Evolutionary conservation across 2,329 filamentous ascomycete species (phyloP).

Genomic region (Tolypocladium amazonense): DNA sequence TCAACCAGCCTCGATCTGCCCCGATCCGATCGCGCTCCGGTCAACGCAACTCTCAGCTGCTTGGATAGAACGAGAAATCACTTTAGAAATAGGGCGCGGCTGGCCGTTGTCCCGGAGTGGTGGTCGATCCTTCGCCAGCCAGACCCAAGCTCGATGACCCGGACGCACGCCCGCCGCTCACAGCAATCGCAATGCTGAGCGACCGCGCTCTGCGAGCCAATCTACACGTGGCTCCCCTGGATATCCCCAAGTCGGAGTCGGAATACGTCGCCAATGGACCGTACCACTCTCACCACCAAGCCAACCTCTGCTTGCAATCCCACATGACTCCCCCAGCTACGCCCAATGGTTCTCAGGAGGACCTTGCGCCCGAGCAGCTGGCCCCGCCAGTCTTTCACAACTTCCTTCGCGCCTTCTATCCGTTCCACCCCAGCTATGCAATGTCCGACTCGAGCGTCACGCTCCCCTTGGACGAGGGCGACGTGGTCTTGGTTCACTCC

Average conservation of each 20-base stretch:
- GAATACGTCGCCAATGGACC: conserved; percentile 17
- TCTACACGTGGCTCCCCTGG: conserved; percentile 50
- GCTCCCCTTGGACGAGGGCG: conserved; percentile 77
- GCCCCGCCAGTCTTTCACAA: conserved; percentile 72
- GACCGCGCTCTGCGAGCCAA: conserved; percentile 42
- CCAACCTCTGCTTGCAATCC: conserved; percentile 34
- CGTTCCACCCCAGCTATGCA: conserved; percentile 71
- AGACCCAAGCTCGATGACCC: conserved; percentile 17
- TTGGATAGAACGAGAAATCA: background rate
- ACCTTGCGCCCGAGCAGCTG: conserved; percentile 30
- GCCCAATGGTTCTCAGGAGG: conserved; percentile 57
- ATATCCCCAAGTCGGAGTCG: conserved; percentile 34
- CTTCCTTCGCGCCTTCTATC: conserved; percentile 88
- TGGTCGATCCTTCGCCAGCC: conserved; percentile 3
- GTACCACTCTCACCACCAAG: conserved; percentile 18
- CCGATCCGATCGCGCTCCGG: background rate
- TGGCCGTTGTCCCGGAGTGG: conserved; percentile 5
- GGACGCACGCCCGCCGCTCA: conserved; percentile 11
- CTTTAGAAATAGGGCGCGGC: background rate
- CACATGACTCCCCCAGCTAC: conserved; percentile 73
- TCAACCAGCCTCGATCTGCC: background rate
- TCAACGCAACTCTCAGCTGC: background rate
- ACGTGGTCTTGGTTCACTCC: conserved; percentile 88
- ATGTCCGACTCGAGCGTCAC: conserved; percentile 81
- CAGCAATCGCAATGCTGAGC: conserved; percentile 25